Base-by-base conservation (phyloP, 2,329 filamentous ascomycete genomes). In the Colletotrichum chlorophyti region DNA sequence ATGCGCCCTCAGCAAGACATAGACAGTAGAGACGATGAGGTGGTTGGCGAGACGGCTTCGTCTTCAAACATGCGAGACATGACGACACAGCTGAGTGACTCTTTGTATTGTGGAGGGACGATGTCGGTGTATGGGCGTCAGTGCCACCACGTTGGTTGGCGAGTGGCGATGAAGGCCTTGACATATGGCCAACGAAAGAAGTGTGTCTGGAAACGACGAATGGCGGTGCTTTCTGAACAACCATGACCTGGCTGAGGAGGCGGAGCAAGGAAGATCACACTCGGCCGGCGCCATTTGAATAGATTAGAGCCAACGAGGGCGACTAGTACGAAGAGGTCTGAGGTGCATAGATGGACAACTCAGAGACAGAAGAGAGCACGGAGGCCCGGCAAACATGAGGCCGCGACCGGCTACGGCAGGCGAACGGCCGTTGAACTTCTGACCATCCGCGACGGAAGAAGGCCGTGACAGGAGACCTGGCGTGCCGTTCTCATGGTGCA, bases 321-420 rank as follows among this genome's bases (percentile, higher is more conserved):
- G 12, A 29, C 24, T 17, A 6, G 9, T 19, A 26, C 38, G 37
- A 40, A 19, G 26, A 35, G 17, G 7, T 17, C 17, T 38, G 57
- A 37, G 31, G 15, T 37, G 35, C 31, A 57, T 49, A 31, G 24
- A 23, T 26, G 29, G n/a, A 37, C 32, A 21, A 21, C 4, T 17
- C n/a, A 3, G 12, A 24, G 23, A 9, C 23, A 21, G 27, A 9
- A 21, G 37, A 35, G 23, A 26, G 43, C 50, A 37, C 50, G 42
- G 55, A 48, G 42, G 55, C 50, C 55, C 55, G 55, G 17, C 32
- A 54, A 38, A 31, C 4, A 19, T n/a, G 29, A 45, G 45, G 40
- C 43, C 53, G n/a, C n/a, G n/a, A n/a, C 31, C 35, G 53, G 15
- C 26, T 31, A 24, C 40, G 40, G 23, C 17, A 41, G 55, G 51